Evolutionary conservation across 1,139 yeast species (phyloP).

Genomic region (Kurtzmaniella quercitrusa): DNA sequence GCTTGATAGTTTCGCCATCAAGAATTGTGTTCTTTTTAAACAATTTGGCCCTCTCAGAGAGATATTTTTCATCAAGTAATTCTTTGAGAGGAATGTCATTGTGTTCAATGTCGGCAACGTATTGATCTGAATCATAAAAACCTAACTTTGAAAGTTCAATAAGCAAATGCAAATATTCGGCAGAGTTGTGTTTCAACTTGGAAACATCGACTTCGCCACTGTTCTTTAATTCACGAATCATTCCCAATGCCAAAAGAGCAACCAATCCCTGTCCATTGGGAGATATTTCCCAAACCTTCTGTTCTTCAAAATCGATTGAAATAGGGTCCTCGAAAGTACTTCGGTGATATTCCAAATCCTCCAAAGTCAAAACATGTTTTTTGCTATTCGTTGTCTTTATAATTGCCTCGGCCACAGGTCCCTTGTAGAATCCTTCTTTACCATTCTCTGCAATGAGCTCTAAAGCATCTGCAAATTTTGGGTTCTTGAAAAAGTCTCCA

Average conservation of each 20-base stretch:
- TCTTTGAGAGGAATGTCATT: constrained; percentile 33
- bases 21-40: constrained; percentile 40
- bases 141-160: constrained; percentile 71
- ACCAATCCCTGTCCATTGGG: constrained; percentile 82
- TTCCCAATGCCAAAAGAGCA: constrained; percentile 65
- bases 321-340: constrained; percentile 65
- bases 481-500: constrained; percentile 60
- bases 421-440: constrained; percentile 63
- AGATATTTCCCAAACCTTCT: constrained; percentile 67
- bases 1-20: constrained; percentile 39
- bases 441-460: constrained; percentile 53
- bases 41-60: constrained; percentile 45
- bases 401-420: constrained; percentile 63
- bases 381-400: constrained; percentile 47
- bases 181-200: constrained; percentile 59
- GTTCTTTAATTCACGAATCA: constrained; percentile 53
- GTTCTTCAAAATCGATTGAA: constrained; percentile 40
- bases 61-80: constrained; percentile 40
- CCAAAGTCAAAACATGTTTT: constrained; percentile 53
- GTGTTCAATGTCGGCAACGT: constrained; percentile 59
- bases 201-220: constrained; percentile 42
- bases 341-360: constrained; percentile 54
- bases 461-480: constrained; percentile 51
- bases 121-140: constrained; percentile 74
- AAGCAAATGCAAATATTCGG: constrained; percentile 64